phyloP scores from a whole-genome alignment of 768 basidiomycete genomes.

The Kwoniella shandongensis region DNA sequence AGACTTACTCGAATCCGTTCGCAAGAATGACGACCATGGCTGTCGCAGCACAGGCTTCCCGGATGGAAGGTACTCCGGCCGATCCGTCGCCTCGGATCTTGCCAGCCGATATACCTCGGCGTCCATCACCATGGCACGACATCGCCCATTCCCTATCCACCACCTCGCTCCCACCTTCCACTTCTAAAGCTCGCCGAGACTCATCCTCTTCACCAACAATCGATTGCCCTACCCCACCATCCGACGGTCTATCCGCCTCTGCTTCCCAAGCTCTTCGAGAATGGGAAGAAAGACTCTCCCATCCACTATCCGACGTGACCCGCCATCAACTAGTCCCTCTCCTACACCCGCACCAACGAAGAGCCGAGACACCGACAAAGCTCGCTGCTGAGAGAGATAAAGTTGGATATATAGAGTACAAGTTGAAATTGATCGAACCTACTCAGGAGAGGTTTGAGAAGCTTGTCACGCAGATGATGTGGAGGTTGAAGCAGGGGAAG shows the following conservation, averaged over 20 bases:
- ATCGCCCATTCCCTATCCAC: conserved; percentile 41
- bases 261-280: conserved; percentile 35
- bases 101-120: conserved; percentile 23
- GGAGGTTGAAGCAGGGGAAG: conserved; percentile 83
- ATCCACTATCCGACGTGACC: conserved; percentile 18
- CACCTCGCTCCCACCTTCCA: conserved; percentile 24
- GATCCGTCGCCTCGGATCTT: conserved; percentile 1
- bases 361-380: conserved; percentile 21
- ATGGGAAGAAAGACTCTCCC: conserved; percentile 32
- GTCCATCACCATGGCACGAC: conserved; percentile 48
- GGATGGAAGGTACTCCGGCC: too few species aligned
- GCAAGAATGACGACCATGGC: too few species aligned
- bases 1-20: too few species aligned
- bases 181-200: conserved; percentile 1
- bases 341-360: neutral
- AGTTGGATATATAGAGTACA: conserved; percentile 89
- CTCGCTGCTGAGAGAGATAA: conserved; percentile 49
- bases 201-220: conserved; percentile 12
- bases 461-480: conserved; percentile 92
- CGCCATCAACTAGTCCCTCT: conserved; percentile 31
- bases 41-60: too few species aligned
- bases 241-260: neutral
- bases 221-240: neutral
- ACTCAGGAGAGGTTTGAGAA: conserved; percentile 57
- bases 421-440: conserved; percentile 80